Evolutionary conservation across 1,284 basidiomycete genomes (phyloP), one percentile per base, ranked within the genome.

Genomic region (Fistulinella cinereoalba): DNA sequence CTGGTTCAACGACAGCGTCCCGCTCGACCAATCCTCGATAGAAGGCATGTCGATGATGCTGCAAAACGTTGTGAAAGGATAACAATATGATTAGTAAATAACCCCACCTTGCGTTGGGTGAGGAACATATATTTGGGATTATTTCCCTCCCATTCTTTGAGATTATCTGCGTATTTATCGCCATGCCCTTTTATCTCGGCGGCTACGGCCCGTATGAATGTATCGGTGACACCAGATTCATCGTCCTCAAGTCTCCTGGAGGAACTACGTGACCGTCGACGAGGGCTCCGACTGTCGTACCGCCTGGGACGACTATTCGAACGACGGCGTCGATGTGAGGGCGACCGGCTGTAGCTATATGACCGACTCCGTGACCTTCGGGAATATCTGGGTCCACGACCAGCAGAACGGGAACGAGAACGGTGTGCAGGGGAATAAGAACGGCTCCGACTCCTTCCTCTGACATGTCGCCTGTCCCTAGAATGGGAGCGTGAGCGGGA

Each of bases 91-190:
- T 11, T 40, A 21, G n/a, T 9, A 40, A 43, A 39, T 23, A 34
- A 24, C 64, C 85, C 64, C 61, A 90, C 90, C 65, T 78, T 75
- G 34, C 77, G 75, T 44, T 85, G 72, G 33, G 80, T 76, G 46
- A 97, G 66, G 65, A 98, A 98, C 1, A 74, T 73, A 61, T 90
- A 98, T 62, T 86, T 88, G 0, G 84, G 74, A 61, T 97, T 97
- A 40, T 77, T 75, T 53, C 73, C 78, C 67, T 97, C 94, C 48
- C 84, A 79, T 47, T 88, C 85, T 49, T 77, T 74, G 48, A 98
- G 70, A 34, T 77, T 79, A 31, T 82, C 76, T 60, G 93, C 92
- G 53, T 92, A 96, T 46, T 76, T 79, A 6, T 71, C 67, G 11
- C 88, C 95, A 60, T 95, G 88, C 1, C 88, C 84, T 51, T 81